Conservation (phyloP, 768 basidiomycete genomes). For the Mycena vulgaris region DNA sequence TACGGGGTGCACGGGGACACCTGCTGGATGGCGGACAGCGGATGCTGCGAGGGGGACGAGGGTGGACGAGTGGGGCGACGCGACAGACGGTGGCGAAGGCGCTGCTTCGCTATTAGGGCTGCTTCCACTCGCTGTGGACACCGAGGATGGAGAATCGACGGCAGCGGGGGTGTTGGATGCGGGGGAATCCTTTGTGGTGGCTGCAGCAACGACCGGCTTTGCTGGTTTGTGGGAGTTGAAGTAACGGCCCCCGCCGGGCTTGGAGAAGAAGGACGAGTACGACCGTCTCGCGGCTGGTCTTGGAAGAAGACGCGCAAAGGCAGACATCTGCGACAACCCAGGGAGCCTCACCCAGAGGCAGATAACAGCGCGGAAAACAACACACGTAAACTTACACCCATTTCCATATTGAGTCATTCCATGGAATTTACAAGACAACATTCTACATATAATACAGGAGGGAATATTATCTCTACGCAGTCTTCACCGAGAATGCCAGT, state of each 20-base stretch:
- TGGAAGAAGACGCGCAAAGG: constrained; percentile 65
- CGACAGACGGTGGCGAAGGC: constrained; percentile 20
- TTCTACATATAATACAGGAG: no score
- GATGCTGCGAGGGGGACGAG: constrained; percentile 27
- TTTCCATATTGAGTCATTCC: no score
- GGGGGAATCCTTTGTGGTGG: constrained; percentile 46
- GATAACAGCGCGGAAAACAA: not conserved
- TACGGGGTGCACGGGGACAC: constrained; percentile 62
- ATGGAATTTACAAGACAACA: no score
- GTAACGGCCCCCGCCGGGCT: constrained; percentile 80
- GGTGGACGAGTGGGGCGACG: constrained; percentile 34
- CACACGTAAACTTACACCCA: not conserved
- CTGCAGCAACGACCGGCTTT: constrained; percentile 59
- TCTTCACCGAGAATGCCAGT: no score
- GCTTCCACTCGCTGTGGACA: constrained; percentile 17
- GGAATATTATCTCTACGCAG: no score
- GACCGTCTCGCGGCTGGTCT: constrained; percentile 66
- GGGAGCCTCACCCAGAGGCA: no score
- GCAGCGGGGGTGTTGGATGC: constrained; percentile 40
- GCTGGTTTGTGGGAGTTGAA: constrained; percentile 83
- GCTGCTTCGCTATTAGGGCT: constrained; percentile 20
- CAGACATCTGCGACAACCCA: constrained; percentile 60
- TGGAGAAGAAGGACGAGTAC: constrained; percentile 87
- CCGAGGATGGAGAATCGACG: constrained; percentile 20
- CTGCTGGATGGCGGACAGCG: constrained; percentile 33